Base-by-base conservation (phyloP, 768 basidiomycete species). In the Termitomyces sp. region DNA sequence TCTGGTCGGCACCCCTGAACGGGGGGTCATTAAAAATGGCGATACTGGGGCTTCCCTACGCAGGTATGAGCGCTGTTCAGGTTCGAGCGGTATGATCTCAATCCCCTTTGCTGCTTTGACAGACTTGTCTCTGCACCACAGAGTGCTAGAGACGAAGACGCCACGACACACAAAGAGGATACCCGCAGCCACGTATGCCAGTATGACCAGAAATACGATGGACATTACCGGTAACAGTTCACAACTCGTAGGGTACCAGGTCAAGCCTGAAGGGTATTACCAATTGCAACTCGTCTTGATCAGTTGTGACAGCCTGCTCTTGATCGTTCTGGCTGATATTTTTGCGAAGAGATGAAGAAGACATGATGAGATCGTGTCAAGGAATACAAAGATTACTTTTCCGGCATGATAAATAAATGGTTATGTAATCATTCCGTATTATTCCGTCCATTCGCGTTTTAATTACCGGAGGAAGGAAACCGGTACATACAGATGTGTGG, bases 31-130 rank as follows among this genome's bases (percentile, higher is more conserved):
- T 68, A 70, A 71, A n/a, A 69, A 61, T 65, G 73, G 72, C 73
- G 73, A 80, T 74, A 83, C 88, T 88, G 82, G 79, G 88, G 88
- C 88, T 91, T 94, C 91, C 91, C 92, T 93, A 91, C 92, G 93
- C 92, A 92, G 90, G 90, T 92, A 81, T 93, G 81, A 92, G 84
- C 89, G 81, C 91, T 92, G 88, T 82, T 91, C 93, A 94, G 91
- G 92, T 94, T 94, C 90, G 73, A 84, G 86, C 93, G 92, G 92
- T 94, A 84, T 94, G 59, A 90, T 94, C 93, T 95, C 92, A 94
- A 92, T 74, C 91, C 83, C 75, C 72, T 74, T 72, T 72, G 73
- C 69, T 55, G 70, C 58, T 62, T 53, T 56, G 65, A 65, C 60
- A 61, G 3, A 18, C 64, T 66, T 63, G 65, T 48, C 64, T 64